Evolutionary conservation across 306 rosid species (phyloP).

Genomic region (Quercus parvula): DNA sequence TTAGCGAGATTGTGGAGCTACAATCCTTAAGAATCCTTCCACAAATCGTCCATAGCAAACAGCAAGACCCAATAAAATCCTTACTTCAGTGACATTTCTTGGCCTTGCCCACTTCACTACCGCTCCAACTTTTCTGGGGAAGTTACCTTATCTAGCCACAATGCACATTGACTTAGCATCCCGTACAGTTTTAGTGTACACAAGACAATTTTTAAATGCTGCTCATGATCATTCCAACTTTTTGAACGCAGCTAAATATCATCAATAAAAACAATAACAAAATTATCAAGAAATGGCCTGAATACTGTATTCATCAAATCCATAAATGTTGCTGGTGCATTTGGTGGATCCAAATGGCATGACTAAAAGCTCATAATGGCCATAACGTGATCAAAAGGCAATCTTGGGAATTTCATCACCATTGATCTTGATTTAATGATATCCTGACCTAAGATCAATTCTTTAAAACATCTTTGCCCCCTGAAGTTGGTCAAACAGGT

Average conservation of each 20-base stretch:
- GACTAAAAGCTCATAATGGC: background rate
- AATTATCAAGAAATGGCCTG: background rate
- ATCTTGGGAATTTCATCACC: background rate
- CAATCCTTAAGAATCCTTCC: background rate
- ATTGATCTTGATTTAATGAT: background rate
- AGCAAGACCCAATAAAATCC: background rate
- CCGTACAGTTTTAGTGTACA: background rate
- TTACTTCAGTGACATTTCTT: background rate
- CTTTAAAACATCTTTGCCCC: background rate
- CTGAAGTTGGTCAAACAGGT: background rate
- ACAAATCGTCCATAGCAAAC: background rate
- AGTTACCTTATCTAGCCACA: background rate
- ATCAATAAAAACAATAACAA: background rate
- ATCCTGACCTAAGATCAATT: background rate
- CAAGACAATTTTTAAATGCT: background rate
- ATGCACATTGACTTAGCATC: background rate
- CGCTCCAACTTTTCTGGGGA: background rate
- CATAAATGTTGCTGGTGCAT: background rate
- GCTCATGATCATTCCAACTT: background rate
- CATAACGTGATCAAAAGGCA: background rate
- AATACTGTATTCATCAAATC: background rate
- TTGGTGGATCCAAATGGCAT: background rate
- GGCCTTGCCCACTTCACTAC: background rate
- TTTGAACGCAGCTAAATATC: background rate
- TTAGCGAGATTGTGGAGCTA: background rate